Evolutionary conservation across 2,329 filamentous ascomycete genomes (phyloP), one percentile per base, ranked within the genome.

Genomic region (Diaporthe aspalathi): DNA sequence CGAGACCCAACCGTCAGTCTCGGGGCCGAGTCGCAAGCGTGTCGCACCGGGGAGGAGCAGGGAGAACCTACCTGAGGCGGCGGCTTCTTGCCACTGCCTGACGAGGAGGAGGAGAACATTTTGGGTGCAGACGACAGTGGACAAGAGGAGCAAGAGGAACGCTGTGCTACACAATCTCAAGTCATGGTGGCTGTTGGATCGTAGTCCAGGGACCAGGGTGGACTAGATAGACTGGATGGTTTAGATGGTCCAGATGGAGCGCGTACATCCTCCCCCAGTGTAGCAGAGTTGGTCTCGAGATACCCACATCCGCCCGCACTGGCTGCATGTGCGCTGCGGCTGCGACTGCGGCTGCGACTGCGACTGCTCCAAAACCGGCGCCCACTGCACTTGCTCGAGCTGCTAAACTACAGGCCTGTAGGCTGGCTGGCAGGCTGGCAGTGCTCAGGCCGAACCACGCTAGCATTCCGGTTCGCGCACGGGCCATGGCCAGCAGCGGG

Each of bases 21-120:
- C 60, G 60, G 60, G 50, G 60, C 60, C 60, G 60, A 65, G 60
- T 65, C 60, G 60, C 60, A 65, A 65, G 60, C 60, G 29, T 50
- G 60, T 65, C 60, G 60, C 43, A 50, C 60, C n/a, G 45, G 20
- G 43, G 35, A 8, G 5, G 24, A 62, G 38, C 24, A 47, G 43
- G 14, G 43, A n/a, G 27, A 16, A 81, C 87, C 80, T 84, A 94
- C 92, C 89, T 93, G 91, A 79, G 91, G 89, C 75, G 88, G 85
- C 76, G 88, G 86, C 85, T 94, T 94, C 85, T 92, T 92, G 83
- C 88, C 84, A 83, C 87, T 87, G 76, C 86, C 86, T 75, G 89
- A 90, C 76, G 89, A 91, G 75, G 89, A 88, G 83, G 91, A 91
- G 74, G 89, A 88, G 83, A 91, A 91, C 89, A 92, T 91, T 74